These are phyloP conservation scores for Triangularia setosa DNA, from an alignment of 2,329 filamentous ascomycete genomes.

Conservation along the genomic window DNA sequence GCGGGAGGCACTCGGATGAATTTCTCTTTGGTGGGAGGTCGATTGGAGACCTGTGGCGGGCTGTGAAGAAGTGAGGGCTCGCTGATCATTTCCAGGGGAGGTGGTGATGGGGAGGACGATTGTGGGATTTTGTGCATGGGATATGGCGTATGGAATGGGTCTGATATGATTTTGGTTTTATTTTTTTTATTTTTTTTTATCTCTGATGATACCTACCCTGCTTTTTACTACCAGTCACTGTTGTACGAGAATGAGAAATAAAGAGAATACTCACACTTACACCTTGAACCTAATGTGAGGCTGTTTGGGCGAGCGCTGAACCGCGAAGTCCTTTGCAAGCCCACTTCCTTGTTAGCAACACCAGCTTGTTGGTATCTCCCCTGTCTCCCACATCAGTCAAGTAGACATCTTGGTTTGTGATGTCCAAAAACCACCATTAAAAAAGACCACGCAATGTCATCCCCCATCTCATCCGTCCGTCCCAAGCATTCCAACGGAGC, in stretches of 20 bases:
- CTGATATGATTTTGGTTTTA: not conserved
- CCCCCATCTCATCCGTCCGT: not conserved
- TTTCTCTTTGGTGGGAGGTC: slow-evolving; percentile 49
- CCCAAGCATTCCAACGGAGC: not conserved
- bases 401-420: not conserved
- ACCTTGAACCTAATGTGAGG: not conserved
- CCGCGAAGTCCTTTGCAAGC: not conserved
- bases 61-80: slow-evolving; percentile 29
- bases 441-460: not conserved
- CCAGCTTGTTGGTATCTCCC: not conserved
- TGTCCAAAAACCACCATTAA: not conserved
- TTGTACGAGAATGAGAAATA: not conserved
- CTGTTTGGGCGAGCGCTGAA: no score
- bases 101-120: not conserved
- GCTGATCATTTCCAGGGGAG: not conserved
- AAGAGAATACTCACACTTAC: not conserved
- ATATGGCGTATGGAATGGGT: not conserved
- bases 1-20: slow-evolving; percentile 52
- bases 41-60: slow-evolving; percentile 40
- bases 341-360: not conserved
- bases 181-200: not conserved
- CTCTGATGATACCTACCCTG: not conserved
- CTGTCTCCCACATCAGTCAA: not conserved
- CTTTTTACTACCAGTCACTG: not conserved
- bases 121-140: not conserved